A percentile compares a stretch with the other conserved stretches of the same genome.
Conservation (phyloP, 2,329 filamentous ascomycete genomes). For the Fusarium sp. region DNA sequence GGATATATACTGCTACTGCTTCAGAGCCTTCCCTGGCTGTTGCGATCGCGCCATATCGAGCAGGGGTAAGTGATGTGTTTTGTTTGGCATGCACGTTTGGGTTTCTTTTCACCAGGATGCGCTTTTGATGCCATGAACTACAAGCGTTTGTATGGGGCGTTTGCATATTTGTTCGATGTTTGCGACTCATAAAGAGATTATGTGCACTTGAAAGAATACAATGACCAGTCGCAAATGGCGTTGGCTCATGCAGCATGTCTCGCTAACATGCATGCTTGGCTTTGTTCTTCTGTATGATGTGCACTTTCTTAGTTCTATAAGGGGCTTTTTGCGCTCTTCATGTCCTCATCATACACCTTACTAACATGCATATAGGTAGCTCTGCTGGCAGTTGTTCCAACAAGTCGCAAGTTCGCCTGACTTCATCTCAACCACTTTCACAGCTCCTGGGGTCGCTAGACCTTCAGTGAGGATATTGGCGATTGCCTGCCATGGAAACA, state of each 20-base stretch:
- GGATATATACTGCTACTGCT: slow-evolving; percentile 7
- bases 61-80: slow-evolving; percentile 37
- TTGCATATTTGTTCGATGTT: not conserved
- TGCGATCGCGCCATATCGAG: slow-evolving; percentile 40
- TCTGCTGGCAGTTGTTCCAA: not conserved
- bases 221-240: not conserved
- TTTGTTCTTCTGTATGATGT: not conserved
- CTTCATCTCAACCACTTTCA: slow-evolving; percentile 12
- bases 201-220: slow-evolving; percentile 12
- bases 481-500: slow-evolving; percentile 25
- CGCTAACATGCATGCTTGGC: slow-evolving; percentile 13
- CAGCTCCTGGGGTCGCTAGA: slow-evolving; percentile 39
- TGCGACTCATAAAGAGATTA: not conserved
- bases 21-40: slow-evolving; percentile 10
- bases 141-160: not conserved
- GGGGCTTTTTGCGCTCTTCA: not conserved
- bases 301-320: not conserved
- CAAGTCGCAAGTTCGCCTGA: slow-evolving; percentile 9
- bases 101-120: not conserved
- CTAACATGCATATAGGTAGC: slow-evolving; percentile 22
- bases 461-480: slow-evolving; percentile 31
- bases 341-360: not conserved
- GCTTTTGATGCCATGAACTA: slow-evolving; percentile 1
- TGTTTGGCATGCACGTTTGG: slow-evolving; percentile 10
- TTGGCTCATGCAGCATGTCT: slow-evolving; percentile 12